Base-by-base conservation (phyloP, 1,284 basidiomycete genomes). In the Naganishia cerealis region DNA sequence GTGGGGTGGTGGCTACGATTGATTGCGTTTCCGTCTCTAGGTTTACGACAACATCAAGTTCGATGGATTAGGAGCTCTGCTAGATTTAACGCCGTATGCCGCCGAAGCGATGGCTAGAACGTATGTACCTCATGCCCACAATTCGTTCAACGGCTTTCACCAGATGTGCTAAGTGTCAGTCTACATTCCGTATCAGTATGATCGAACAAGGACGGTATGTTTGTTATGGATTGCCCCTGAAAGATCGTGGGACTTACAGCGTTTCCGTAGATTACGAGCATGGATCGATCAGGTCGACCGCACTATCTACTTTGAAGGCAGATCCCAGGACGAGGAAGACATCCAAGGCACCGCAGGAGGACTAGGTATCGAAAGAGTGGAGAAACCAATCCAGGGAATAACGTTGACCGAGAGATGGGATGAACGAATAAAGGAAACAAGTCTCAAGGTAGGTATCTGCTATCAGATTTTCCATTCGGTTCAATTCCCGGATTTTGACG, bases 21-120 rank as follows among this genome's bases (percentile, higher is more conserved):
- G 33, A 15, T 15, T 46, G n/a, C 76, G 73, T 76, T 68, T 73
- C 73, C 8, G 52, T 76, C 16, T 67, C 13, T 39, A 75, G 78
- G 91, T 94, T 58, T 95, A 94, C 78, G 92, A 92, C 77, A 96
- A 96, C 75, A 94, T 97, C 81, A 90, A 91, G 8, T 96, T 96
- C 79, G 84, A 86, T 40, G 93, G 92, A 12, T 81, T 97, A 7
- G 94, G 92, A 29, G 87, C 89, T 1, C 82, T 96, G 21, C 84
- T 97, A 53, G 90, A 91, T 75, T 81, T 96, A 68, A 89, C 90
- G 7, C 88, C 93, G 2, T 88, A 88, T 43, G 91, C 90, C 4
- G 93, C 94, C 24, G 94, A 97, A 81, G 90, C 88, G 3, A 95
- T 94, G 87, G 93, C 93, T 8, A 85, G 94, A 59, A 89, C 89